Evolutionary conservation across 192 early-diverging fungal species (phyloP).

Genomic region (Coemansia sp.): DNA sequence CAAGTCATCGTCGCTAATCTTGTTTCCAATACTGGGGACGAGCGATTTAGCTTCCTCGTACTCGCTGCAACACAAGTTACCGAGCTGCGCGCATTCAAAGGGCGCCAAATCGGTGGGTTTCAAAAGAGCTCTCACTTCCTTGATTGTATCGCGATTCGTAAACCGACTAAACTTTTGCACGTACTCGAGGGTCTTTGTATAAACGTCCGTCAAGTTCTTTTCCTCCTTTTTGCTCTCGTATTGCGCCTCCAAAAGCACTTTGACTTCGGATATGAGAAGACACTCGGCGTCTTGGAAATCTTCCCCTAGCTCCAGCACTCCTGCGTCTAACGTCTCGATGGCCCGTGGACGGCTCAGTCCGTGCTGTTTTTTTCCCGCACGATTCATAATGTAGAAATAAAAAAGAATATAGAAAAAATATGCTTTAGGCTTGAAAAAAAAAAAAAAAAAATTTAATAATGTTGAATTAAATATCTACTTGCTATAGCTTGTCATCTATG

Average conservation of each 20-base stretch:
- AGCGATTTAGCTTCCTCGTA: constrained; percentile 90
- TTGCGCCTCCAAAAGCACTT: constrained; percentile 71
- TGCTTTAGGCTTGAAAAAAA: too few relatives aligned
- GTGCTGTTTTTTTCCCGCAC: background rate
- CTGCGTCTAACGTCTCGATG: constrained; percentile 45
- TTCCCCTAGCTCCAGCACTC: constrained; percentile 43
- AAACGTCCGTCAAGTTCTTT: constrained; percentile 63
- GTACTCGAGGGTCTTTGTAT: constrained; percentile 85
- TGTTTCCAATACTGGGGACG: constrained; percentile 83
- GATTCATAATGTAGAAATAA: background rate
- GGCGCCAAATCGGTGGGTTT: constrained; percentile 60
- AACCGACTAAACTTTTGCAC: constrained; percentile 83
- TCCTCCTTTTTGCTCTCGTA: constrained; percentile 58
- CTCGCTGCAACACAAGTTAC: constrained; percentile 89
- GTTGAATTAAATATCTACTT: too few relatives aligned
- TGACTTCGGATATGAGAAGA: constrained; percentile 72
- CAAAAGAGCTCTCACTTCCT: constrained; percentile 67
- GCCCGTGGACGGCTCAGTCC: constrained; percentile 18
- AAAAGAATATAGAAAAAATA: background rate
- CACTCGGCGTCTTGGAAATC: constrained; percentile 76
- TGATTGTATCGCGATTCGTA: constrained; percentile 84
- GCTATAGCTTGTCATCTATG: too few relatives aligned
- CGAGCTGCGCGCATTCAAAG: constrained; percentile 91
- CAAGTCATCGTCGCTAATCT: constrained; percentile 74
- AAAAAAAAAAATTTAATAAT: too few relatives aligned